These are phyloP conservation scores for Blumeriella jaapii DNA, from an alignment of 2,329 filamentous ascomycete genomes.

Conservation along the genomic window DNA sequence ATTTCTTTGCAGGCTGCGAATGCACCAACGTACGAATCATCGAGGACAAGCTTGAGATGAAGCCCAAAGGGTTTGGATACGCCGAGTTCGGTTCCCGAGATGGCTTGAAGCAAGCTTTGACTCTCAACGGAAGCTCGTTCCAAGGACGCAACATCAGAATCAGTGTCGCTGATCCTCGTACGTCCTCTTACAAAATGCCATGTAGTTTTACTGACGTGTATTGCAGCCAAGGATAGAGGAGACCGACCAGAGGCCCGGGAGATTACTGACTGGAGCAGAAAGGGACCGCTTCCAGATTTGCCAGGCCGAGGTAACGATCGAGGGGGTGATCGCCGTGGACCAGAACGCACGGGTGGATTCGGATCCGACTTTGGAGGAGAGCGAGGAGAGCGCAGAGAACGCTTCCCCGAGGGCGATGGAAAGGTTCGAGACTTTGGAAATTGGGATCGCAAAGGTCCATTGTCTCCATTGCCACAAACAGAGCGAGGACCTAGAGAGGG, in stretches of 20 bases:
- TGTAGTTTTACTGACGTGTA: slow-evolving; percentile 9
- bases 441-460: slow-evolving; percentile 90
- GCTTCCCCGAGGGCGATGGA: slow-evolving; percentile 56
- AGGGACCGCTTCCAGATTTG: slow-evolving; percentile 73
- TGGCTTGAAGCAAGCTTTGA: slow-evolving; percentile 81
- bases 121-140: slow-evolving; percentile 69
- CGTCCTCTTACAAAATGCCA: slow-evolving; percentile 30
- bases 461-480: slow-evolving; percentile 55
- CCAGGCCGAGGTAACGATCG: slow-evolving; percentile 37
- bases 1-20: slow-evolving; percentile 76
- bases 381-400: slow-evolving; percentile 59
- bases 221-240: slow-evolving; percentile 66
- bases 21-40: slow-evolving; percentile 91
- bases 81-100: slow-evolving; percentile 85
- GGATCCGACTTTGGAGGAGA: slow-evolving; percentile 37
- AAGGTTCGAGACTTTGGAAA: slow-evolving; percentile 72
- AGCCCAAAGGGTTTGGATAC: slow-evolving; percentile 96
- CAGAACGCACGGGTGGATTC: slow-evolving; percentile 30
- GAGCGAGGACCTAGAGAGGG: slow-evolving; percentile 45
- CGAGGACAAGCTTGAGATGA: slow-evolving; percentile 85
- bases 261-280: slow-evolving; percentile 83
- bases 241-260: slow-evolving; percentile 61
- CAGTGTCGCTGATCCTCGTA: slow-evolving; percentile 96
- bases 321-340: slow-evolving; percentile 32
- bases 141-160: slow-evolving; percentile 84